These are phyloP conservation scores for Monosporascus sp. DNA, from an alignment of 2,329 filamentous ascomycete species.

Conservation along the genomic window DNA sequence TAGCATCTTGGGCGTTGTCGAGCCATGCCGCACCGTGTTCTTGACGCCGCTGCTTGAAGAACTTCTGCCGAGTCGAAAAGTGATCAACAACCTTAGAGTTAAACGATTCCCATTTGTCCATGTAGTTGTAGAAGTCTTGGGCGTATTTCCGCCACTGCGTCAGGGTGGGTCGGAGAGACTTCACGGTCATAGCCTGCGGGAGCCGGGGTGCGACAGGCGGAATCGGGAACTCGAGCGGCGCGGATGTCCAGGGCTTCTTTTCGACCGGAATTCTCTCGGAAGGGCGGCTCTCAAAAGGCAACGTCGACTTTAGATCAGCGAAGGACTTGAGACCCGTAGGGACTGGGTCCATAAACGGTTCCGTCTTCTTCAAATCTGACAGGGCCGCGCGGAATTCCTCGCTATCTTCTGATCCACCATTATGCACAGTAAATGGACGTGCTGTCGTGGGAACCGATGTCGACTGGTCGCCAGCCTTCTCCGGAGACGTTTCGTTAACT, in stretches of 20 bases:
- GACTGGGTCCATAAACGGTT: slow-evolving; percentile 43
- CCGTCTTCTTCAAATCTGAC: slow-evolving; percentile 49
- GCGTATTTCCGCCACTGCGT: slow-evolving; percentile 46
- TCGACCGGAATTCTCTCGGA: slow-evolving; percentile 34
- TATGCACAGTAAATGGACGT: slow-evolving; percentile 25
- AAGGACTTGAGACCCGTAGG: slow-evolving; percentile 47
- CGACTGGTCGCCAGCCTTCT: slow-evolving; percentile 11
- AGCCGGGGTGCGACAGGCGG: slow-evolving; percentile 45
- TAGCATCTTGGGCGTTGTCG: slow-evolving; percentile 27
- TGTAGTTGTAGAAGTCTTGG: slow-evolving; percentile 47
- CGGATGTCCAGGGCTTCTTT: slow-evolving; percentile 26
- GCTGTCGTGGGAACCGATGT: slow-evolving; percentile 7
- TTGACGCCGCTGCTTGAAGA: slow-evolving; percentile 32
- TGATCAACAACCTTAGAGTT: slow-evolving; percentile 50
- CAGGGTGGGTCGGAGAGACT: slow-evolving; percentile 37
- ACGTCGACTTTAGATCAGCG: slow-evolving; percentile 47
- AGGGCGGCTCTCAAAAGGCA: slow-evolving; percentile 52
- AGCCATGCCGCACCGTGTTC: slow-evolving; percentile 42
- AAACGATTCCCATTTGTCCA: slow-evolving; percentile 45
- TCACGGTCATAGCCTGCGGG: slow-evolving; percentile 36
- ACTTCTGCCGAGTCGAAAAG: slow-evolving; percentile 45
- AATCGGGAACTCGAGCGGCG: slow-evolving; percentile 39
- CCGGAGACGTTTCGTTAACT: slow-evolving; percentile 15
- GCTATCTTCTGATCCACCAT: slow-evolving; percentile 49
- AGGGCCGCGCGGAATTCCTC: slow-evolving; percentile 51